Percentiles rank a stretch among this genome's conserved stretches.
Conservation (phyloP, 352 stramenopile species). For the Pythium pyrilobum region DNA sequence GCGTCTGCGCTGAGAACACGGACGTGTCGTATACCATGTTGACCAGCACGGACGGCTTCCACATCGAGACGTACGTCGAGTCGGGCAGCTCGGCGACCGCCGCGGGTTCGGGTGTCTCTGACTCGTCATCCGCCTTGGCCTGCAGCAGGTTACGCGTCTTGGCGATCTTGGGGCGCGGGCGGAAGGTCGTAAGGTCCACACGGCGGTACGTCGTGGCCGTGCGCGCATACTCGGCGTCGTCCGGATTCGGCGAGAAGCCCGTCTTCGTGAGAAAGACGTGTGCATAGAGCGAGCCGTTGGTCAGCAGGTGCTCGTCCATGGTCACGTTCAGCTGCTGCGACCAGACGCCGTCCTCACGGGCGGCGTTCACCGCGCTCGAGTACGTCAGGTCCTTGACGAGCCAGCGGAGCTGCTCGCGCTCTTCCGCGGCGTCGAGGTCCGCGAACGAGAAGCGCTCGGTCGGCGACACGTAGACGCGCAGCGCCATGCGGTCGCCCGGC, state of each 20-base stretch:
- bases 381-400: conserved; percentile 53
- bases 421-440: conserved; percentile 21
- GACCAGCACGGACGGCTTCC: conserved; percentile 67
- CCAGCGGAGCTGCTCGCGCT: conserved; percentile 64
- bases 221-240: conserved; percentile 48
- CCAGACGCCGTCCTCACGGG: conserved; percentile 49
- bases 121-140: conserved; percentile 8
- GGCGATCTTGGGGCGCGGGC: conserved; percentile 58
- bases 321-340: conserved; percentile 57
- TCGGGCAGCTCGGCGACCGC: conserved; percentile 10
- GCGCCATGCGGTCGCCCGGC: conserved; percentile 38
- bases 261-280: conserved; percentile 83
- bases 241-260: conserved; percentile 63
- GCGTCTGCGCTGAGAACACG: conserved; percentile 47
- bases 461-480: conserved; percentile 66
- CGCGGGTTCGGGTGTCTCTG: neutral
- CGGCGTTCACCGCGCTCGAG: conserved; percentile 34
- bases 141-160: conserved; percentile 78
- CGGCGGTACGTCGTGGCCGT: conserved; percentile 49
- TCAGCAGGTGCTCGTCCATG: conserved; percentile 54
- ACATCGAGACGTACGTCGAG: conserved; percentile 65
- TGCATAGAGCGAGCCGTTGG: conserved; percentile 77
- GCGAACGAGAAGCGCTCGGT: conserved; percentile 47
- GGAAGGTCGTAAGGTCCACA: conserved; percentile 71
- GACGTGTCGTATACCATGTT: conserved; percentile 72